phyloP scores from a whole-genome alignment of 2,329 filamentous ascomycete genomes.

The Ascochyta koolunga region DNA sequence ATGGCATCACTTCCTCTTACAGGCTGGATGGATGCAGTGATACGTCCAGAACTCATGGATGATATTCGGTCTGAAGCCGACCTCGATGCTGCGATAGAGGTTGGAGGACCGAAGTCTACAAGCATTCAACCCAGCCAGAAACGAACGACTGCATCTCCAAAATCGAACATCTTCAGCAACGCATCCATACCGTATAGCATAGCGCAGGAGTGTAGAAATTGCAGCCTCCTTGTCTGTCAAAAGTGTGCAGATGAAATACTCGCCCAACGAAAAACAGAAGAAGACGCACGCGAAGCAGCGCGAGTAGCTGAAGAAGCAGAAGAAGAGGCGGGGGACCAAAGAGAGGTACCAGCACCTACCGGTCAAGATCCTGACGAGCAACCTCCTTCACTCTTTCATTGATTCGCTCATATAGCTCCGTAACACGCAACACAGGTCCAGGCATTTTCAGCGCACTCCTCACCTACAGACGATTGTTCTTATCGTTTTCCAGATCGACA shows the following conservation, averaged over 20 bases:
- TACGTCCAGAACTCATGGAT: background rate
- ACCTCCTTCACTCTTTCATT: too few relatives aligned
- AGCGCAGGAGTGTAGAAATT: conserved; percentile 33
- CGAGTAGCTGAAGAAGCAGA: background rate
- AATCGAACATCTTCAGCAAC: background rate
- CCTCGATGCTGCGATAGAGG: background rate
- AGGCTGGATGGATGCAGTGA: too few relatives aligned
- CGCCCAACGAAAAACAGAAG: conserved; percentile 1
- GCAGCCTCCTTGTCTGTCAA: conserved; percentile 32
- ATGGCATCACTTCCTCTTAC: background rate
- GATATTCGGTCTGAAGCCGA: background rate
- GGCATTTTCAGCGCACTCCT: too few relatives aligned
- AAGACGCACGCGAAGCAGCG: background rate
- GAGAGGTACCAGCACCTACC: background rate
- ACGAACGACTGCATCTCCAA: background rate
- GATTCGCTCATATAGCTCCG: too few relatives aligned
- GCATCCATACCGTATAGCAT: conserved; percentile 22
- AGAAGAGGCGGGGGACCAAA: background rate
- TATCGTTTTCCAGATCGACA: too few relatives aligned
- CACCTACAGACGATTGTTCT: too few relatives aligned
- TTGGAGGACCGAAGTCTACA: background rate
- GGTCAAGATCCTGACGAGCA: background rate
- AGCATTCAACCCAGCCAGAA: background rate
- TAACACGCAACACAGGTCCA: too few relatives aligned
- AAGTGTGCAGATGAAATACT: conserved; percentile 23